Base-by-base conservation (phyloP, 345 rosid genomes). In the Syzygium grande region DNA sequence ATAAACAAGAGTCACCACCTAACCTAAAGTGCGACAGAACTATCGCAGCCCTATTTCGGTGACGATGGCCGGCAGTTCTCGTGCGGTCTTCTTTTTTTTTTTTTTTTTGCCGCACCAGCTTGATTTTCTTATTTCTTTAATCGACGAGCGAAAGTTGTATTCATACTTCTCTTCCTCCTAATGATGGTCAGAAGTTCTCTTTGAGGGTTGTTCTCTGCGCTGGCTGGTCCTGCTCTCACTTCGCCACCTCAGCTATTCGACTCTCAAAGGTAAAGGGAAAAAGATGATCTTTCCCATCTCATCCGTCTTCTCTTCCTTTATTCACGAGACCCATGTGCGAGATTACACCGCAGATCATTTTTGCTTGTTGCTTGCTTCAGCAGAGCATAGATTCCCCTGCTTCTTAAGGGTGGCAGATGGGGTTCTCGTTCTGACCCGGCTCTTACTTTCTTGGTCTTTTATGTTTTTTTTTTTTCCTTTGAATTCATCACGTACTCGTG, bases 41-140 rank as follows among this genome's bases (percentile, higher is more conserved):
- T 10, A 23, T 56, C 61, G 43, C 43, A 2, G 43, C 3, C 43
- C 43, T 41, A 41, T 41, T n/a, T 41, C 43, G 41, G 3, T 3
- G 41, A 38, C 3, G 27, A n/a, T n/a, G n/a, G n/a, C 22, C 22
- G 61, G n/a, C 25, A 10, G 13, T 56, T 56, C 61, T 10, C 7
- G 14, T 29, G 11, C 0, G 7, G 15, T 27, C 30, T 13, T 11
- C 30, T 1, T 25, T 25, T 25, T 0, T 2, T 11, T 0, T 25
- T 59, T 7, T 11, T 25, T 58, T 25, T 61, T 12, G 4, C 8
- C 4, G 17, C 34, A 61, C 68, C 13, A 61, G 34, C 17, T 61
- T 61, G 68, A 61, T n/a, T 61, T 61, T 61, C 34, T 15, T n/a
- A 0, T 13, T 27, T 61, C 34, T 61, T 63, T 63, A 29, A 4